phyloP scores from a whole-genome alignment of 163 green algal genomes.

The Chlamydomonas reinhardtii region DNA sequence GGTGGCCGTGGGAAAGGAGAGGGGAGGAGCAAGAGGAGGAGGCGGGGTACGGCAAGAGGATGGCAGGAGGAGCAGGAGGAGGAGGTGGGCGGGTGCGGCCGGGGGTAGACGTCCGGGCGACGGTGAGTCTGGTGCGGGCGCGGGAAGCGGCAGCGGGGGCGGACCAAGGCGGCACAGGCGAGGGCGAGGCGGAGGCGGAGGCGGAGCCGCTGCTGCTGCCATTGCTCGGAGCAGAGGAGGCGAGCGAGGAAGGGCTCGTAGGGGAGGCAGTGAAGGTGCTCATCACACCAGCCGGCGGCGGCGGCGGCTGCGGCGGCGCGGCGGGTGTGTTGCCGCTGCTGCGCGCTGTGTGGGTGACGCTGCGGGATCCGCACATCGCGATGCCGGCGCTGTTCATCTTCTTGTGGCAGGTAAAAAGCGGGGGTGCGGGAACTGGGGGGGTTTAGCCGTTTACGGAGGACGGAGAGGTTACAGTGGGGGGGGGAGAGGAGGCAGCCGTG shows the following conservation, averaged over 20 bases:
- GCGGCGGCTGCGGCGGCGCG: too few species aligned
- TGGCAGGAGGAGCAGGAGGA: not conserved
- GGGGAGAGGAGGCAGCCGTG: too few species aligned
- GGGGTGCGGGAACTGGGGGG: not conserved
- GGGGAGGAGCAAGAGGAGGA: not conserved
- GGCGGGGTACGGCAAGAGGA: not conserved
- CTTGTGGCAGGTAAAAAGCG: slow-evolving; percentile 86
- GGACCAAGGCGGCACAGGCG: too few species aligned
- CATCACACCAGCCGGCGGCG: too few species aligned
- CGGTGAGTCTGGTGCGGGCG: too few species aligned
- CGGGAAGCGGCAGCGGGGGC: too few species aligned
- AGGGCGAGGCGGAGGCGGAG: not conserved
- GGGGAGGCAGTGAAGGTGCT: too few species aligned
- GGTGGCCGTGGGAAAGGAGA: not conserved
- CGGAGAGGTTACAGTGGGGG: too few species aligned
- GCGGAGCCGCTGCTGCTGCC: not conserved
- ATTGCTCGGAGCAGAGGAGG: not conserved
- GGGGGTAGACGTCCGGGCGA: too few species aligned
- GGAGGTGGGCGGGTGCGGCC: too few species aligned
- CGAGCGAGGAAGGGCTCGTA: too few species aligned
- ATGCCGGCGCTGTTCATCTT: slow-evolving; percentile 90
- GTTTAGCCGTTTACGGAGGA: too few species aligned
- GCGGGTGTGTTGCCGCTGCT: not conserved
- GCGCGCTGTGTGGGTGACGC: slow-evolving; percentile 70
- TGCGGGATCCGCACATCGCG: slow-evolving; percentile 77